Base-by-base conservation (phyloP, 345 rosid genomes). In the Eutrema japonicum region DNA sequence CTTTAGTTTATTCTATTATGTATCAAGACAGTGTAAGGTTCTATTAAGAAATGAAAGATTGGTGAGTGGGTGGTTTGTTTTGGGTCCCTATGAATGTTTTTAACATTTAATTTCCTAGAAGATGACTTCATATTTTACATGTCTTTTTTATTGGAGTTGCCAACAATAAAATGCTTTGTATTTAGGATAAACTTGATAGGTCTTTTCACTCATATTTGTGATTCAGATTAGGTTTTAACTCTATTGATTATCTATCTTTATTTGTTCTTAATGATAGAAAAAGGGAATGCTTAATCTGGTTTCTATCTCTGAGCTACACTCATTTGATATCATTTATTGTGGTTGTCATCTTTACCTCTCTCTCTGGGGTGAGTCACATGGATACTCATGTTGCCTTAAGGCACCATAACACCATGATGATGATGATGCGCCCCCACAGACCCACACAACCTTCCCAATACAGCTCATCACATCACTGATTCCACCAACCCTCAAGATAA, bases 401-500 rank as follows among this genome's bases (percentile, higher is more conserved):
- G 58, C 59, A 66, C 45, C 67, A 67, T 67, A 51, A 41, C 55
- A 60, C 18, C 42, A 76, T 61, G 37, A 68, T 75, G 41, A 51
- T 43, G 66, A 6, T 45, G 75, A 60, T 22, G 26, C 35, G 49
- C 69, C 56, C 68, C 68, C 43, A 22, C 43, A 18, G 22, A 1
- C 22, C 22, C 22, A 75, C 70, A 68, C 58, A 73, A 36, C 71
- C 71, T 27, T 40, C 51, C 71, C 65, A 56, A 65, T 65, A 73
- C 71, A 68, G 74, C 74, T 76, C 74, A 76, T 68, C 14, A 60
- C 63, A 75, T 51, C 32, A 68, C 60, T 51, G 48, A 67, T 67
- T 48, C 66, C 77, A 74, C 72, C 72, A 37, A 65, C 52, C 56
- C 14, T 64, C 7, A 35, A 8, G 72, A 66, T 60, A 60, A 52